Evolutionary conservation across 345 rosid species (phyloP), one percentile per base, ranked within the genome.

Genomic region (Physaria fendleri): DNA sequence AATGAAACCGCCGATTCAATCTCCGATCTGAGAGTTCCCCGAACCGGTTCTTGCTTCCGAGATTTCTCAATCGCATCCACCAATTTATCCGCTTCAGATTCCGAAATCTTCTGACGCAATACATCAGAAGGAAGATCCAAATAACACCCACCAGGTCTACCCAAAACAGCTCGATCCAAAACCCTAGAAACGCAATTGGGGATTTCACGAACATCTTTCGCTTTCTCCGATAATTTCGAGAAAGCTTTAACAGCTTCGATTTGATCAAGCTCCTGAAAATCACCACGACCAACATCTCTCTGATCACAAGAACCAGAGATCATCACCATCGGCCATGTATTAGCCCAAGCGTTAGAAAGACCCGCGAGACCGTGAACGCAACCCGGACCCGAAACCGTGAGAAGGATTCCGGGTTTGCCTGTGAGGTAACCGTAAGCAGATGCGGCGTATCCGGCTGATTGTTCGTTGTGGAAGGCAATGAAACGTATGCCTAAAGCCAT

Each of bases 291-390:
- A 14, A 57, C 71, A 43, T 85, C 90, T 43, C 59, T 78, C 67
- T 93, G 99, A 18, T 93, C 97, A 62, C 85, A 85, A 2, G 99
- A 89, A 14, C 99, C 99, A 24, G 99, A 93, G 76, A 93, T 82
- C 94, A 93, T 58, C 21, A 89, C 89, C 82, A 89, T 68, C 50
- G 97, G 95, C 97, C 94, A 87, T 2, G 86, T 75, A 40, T 89
- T 89, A 17, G 63, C 81, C 98, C 90, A 85, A 52, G 95, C 95
- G 68, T 92, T 93, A 33, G 97, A 85, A 6, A 89, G 70, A 0
- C 99, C 97, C 5, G 95, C 99, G 20, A 93, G 82, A 8, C 99
- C 99, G 69, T 93, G 97, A 5, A 93, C 95, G 46, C 99, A 89
- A 1, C 97, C 99, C 1, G 99, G 99, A 4, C 94, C 99, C 5